These are phyloP conservation scores for Bisporella sp. DNA, from an alignment of 2,329 filamentous ascomycete genomes.

Conservation along the genomic window DNA sequence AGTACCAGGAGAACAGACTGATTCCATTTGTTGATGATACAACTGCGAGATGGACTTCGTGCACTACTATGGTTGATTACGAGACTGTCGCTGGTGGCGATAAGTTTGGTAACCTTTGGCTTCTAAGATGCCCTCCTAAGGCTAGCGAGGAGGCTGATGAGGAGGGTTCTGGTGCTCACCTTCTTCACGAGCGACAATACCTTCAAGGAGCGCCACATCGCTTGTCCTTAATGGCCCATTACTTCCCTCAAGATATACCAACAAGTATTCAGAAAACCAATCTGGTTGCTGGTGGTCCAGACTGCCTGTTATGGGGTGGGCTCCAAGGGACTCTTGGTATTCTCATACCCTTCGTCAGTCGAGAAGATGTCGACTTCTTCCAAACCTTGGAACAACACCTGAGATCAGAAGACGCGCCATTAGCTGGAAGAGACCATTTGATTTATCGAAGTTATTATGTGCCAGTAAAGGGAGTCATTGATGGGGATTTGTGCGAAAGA, in stretches of 20 bases:
- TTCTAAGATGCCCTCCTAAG: conserved; percentile 80
- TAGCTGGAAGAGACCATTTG: conserved; percentile 89
- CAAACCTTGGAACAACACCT: conserved; percentile 87
- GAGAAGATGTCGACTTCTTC: conserved; percentile 97
- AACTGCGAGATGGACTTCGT: conserved; percentile 83
- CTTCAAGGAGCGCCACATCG: conserved; percentile 84
- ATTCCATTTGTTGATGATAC: conserved; percentile 93
- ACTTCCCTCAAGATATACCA: conserved; percentile 86
- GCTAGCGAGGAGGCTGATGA: conserved; percentile 87
- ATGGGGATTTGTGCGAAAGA: conserved; percentile 92
- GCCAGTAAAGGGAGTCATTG: conserved; percentile 92
- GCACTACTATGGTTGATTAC: conserved; percentile 92
- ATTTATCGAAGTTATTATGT: conserved; percentile 96
- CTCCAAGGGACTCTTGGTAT: conserved; percentile 92
- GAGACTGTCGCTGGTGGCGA: conserved; percentile 92
- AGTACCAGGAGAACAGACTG: conserved; percentile 81
- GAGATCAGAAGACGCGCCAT: conserved; percentile 75
- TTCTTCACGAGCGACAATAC: conserved; percentile 86
- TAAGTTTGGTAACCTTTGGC: conserved; percentile 95
- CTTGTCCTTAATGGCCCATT: conserved; percentile 78
- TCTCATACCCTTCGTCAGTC: conserved; percentile 81
- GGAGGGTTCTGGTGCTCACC: conserved; percentile 80
- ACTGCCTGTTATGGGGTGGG: conserved; percentile 88
- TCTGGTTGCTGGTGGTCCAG: conserved; percentile 83
- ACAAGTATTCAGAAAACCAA: conserved; percentile 85